Conservation (phyloP, 768 basidiomycete genomes). For the Naganishia friedmannii region DNA sequence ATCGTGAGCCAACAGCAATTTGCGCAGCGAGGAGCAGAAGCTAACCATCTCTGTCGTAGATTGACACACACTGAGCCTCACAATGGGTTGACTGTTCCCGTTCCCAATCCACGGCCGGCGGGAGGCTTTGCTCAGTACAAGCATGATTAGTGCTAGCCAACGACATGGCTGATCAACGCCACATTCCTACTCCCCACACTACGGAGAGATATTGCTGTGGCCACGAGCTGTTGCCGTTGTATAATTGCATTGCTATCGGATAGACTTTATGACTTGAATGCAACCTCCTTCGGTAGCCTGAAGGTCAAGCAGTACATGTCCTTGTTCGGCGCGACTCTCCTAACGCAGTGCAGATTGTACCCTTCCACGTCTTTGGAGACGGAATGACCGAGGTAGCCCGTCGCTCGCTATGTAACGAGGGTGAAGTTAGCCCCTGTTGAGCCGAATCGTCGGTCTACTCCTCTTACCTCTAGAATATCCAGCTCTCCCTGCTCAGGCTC, state of each 20-base stretch:
- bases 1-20: neutral
- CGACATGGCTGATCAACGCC: too few species aligned
- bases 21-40: neutral
- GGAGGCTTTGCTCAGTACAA: neutral
- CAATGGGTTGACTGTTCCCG: neutral
- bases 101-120: neutral
- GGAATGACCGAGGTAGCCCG: constrained; percentile 61
- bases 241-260: neutral
- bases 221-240: neutral
- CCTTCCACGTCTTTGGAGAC: constrained; percentile 53
- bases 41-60: neutral
- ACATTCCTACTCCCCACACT: neutral
- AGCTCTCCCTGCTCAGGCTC: constrained; percentile 65
- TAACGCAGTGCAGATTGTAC: constrained; percentile 67
- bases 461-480: constrained; percentile 76
- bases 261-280: constrained; percentile 37
- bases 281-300: constrained; percentile 61
- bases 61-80: neutral
- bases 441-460: neutral
- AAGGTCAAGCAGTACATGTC: constrained; percentile 98
- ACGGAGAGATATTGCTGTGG: neutral
- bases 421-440: neutral
- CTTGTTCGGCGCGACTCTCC: constrained; percentile 91
- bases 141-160: neutral
- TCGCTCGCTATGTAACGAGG: constrained; percentile 62